Base-by-base conservation (phyloP, 1,284 basidiomycete species). In the Kwoniella shivajii region DNA sequence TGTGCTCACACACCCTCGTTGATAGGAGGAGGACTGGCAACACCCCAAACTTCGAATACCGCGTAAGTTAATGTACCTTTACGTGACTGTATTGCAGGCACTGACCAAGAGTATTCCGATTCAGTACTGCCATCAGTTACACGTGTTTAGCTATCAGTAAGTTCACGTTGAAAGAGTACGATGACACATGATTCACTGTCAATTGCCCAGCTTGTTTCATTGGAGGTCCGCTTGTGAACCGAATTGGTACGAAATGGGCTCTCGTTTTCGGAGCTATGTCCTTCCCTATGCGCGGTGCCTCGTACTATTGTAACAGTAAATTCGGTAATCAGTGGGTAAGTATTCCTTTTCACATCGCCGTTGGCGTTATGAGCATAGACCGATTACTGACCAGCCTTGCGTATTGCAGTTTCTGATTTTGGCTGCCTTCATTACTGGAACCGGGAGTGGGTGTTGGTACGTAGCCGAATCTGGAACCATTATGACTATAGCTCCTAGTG, bases 391-490 rank as follows among this genome's bases (percentile, higher is more conserved):
- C 26, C n/a, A 33, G 16, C 20, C 13, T 26, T n/a, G 18, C 52
- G 16, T 7, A 14, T 24, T 34, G 13, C 30, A 58, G 54, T 61
- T 53, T 29, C 45, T 67, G 36, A 64, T 65, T 14, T 42, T 67
- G 5, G 54, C 54, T 20, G 50, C 46, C 16, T 50, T 50, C 41
- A 38, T 68, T 50, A 59, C 63, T 22, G 46, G 59, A 24, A 56
- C 51, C 22, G 51, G 51, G 20, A 45, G 34, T 14, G 51, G 51
- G 18, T 53, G 51, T 53, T 53, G 51, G 51, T 66, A 67, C 44
- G 57, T 67, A 26, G 59, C 64, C 11, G 67, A 69, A 43, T 51
- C 64, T 10, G 54, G 56, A 3, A 51, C 59, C 31, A 60, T 69
- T 39, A 54, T 69, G 48, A 57, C 59, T 4, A 58, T 63, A 29